Conservation (phyloP, 371 early-diverging fungal genomes). For the Saksenaea oblongispora region DNA sequence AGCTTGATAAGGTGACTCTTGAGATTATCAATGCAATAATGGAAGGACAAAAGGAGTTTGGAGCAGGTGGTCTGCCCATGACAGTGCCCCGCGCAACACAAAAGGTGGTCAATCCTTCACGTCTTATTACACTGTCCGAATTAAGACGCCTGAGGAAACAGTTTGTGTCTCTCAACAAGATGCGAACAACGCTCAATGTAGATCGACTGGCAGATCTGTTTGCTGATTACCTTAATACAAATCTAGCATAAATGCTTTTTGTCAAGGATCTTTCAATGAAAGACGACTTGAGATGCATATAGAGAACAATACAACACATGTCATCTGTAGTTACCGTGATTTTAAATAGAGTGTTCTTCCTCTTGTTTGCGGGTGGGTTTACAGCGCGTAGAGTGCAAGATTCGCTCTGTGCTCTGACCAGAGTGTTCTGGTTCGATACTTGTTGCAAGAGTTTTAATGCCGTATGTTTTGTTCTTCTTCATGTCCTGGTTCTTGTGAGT, state of each 20-base stretch:
- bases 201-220: conserved; percentile 80
- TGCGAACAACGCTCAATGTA: conserved; percentile 72
- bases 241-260: conserved; percentile 34
- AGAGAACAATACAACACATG: not conserved
- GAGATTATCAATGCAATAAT: conserved; percentile 80
- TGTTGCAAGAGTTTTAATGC: too few species aligned
- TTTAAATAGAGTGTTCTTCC: too few species aligned
- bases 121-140: conserved; percentile 78
- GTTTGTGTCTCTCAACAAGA: conserved; percentile 86
- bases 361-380: too few species aligned
- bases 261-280: not conserved
- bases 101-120: conserved; percentile 70
- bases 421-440: too few species aligned
- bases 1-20: conserved; percentile 82
- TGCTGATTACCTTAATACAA: conserved; percentile 89
- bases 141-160: conserved; percentile 81
- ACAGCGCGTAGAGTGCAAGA: too few species aligned
- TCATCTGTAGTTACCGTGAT: conserved; percentile 1
- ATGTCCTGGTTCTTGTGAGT: too few species aligned
- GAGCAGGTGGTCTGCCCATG: conserved; percentile 62
- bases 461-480: too few species aligned
- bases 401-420: too few species aligned
- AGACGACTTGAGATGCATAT: not conserved
- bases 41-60: conserved; percentile 75
- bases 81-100: conserved; percentile 59